Base-by-base conservation (phyloP, 805 yeast genomes). In the Saturnispora dispora region DNA sequence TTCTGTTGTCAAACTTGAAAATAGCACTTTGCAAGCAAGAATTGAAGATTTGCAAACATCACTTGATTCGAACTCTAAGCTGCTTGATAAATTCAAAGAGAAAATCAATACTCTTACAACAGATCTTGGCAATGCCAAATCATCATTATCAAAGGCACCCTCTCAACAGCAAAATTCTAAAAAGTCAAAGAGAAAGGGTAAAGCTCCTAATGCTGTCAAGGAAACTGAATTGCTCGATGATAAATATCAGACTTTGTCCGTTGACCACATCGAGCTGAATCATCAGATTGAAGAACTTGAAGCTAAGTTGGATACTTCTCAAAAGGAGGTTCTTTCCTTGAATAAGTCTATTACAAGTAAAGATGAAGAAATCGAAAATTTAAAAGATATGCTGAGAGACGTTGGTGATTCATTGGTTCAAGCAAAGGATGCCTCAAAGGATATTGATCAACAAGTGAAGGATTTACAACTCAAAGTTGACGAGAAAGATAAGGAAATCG, bases 391-490 rank as follows among this genome's bases (percentile, higher is more conserved):
- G 87, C 64, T 90, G 50, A 76, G 76, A 55, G 81, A 78, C 52
- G 74, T 89, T 27, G 96, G 96, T 1, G 78, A 85, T 59, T 95
- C 88, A 47, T 71, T 89, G 7, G 95, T 89, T 1, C 75, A 77
- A 5, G 79, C 88, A 0, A 79, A 77, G 56, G 88, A 84, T 45
- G 68, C 78, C 50, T 48, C 82, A 20, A 82, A 83, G 57, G 63
- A 60, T 4, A 33, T 65, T 18, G 63, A 60, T n/a, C 55, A 50
- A 23, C 48, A 46, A 27, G 42, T 52, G 13, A 41, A 44, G 15
- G 43, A 48, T 4, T 22, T 53, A 8, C 30, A 37, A 11, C 35
- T 43, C 15, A 45, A 35, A 15, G 33, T 56, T 18, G 28, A 42
- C 2, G 20, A 36, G 4, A 42, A 46, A 9, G 54, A 52, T 9